Evolutionary conservation across 345 rosid species (phyloP).

Genomic region (Arabis hirsuta): DNA sequence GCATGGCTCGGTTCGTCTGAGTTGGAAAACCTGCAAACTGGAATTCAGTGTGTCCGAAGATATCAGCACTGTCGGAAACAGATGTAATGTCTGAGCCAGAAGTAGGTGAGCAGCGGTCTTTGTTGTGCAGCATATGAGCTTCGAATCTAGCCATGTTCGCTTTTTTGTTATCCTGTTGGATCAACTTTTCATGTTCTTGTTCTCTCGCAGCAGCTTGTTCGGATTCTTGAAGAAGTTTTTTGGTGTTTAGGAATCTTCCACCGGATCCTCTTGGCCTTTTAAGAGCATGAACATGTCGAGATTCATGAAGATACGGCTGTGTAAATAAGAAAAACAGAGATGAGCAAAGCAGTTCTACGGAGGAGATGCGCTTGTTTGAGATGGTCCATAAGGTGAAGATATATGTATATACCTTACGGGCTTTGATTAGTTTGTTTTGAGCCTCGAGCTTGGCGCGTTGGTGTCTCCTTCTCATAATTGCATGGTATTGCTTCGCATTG

Average conservation of each 20-base stretch:
- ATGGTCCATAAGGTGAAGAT: not conserved
- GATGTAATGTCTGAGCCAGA: constrained; percentile 58
- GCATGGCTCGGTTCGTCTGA: constrained; percentile 43
- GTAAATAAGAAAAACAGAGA: constrained; percentile 18
- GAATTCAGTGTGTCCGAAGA: constrained; percentile 55
- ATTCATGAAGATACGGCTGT: constrained; percentile 91
- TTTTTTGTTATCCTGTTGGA: constrained; percentile 29
- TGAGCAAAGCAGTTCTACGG: constrained; percentile 20
- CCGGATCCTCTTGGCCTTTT: constrained; percentile 85
- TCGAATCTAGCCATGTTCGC: constrained; percentile 43
- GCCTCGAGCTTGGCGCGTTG: constrained; percentile 89
- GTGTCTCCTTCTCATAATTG: constrained; percentile 79
- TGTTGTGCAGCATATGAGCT: constrained; percentile 44
- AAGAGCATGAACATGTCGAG: constrained; percentile 85
- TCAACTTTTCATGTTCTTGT: constrained; percentile 30
- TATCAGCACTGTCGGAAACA: constrained; percentile 51
- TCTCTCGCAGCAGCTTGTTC: constrained; percentile 37
- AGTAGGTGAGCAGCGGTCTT: constrained; percentile 51
- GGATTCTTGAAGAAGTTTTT: constrained; percentile 56
- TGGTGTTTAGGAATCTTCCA: constrained; percentile 76
- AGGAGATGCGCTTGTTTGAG: not conserved
- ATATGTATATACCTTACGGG: constrained; percentile 56
- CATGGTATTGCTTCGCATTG: constrained; percentile 83
- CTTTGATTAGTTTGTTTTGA: constrained; percentile 66
- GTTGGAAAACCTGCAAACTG: constrained; percentile 58